Conservation (phyloP, 306 rosid species). For the Rosa chinensis region DNA sequence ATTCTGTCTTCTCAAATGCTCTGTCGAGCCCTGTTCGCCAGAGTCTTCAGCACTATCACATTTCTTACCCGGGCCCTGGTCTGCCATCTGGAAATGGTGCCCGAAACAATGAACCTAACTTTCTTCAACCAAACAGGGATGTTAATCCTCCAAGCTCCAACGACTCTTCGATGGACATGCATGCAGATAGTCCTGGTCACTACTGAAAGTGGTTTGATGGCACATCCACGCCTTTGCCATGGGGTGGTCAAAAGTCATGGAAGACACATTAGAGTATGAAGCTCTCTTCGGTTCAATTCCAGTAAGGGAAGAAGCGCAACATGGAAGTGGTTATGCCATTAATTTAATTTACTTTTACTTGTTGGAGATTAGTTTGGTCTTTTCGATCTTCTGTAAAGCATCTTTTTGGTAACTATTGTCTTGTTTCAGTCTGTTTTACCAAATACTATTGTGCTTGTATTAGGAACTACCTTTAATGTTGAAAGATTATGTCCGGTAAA, state of each 20-base stretch:
- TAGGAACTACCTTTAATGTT: constrained; percentile 1
- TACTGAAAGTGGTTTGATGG: constrained; percentile 27
- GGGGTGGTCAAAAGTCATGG: constrained; percentile 26
- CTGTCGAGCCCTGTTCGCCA: constrained; percentile 77
- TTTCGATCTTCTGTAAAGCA: constrained; percentile 41
- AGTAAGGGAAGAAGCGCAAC: constrained; percentile 26
- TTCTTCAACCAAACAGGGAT: constrained; percentile 55
- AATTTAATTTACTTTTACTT: constrained; percentile 24
- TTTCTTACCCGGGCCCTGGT: constrained; percentile 42
- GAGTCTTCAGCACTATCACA: constrained; percentile 76
- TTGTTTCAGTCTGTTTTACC: constrained; percentile 20
- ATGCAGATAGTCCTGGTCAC: constrained; percentile 62
- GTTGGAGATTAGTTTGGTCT: constrained; percentile 34
- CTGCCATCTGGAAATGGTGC: constrained; percentile 54
- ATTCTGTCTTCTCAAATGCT: constrained; percentile 76
- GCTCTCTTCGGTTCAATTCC: constrained; percentile 30
- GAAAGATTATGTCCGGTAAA: constrained; percentile 27
- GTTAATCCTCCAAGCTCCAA: constrained; percentile 50
- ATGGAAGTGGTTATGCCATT: constrained; percentile 30
- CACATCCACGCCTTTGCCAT: constrained; percentile 11
- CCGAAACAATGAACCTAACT: constrained; percentile 46
- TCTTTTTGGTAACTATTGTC: constrained; percentile 30
- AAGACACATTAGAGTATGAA: constrained; percentile 25
- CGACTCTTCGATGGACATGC: constrained; percentile 90
- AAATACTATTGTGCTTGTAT: constrained; percentile 14